Conservation (phyloP, 1,139 yeast species). For the Meyerozyma sp. region DNA sequence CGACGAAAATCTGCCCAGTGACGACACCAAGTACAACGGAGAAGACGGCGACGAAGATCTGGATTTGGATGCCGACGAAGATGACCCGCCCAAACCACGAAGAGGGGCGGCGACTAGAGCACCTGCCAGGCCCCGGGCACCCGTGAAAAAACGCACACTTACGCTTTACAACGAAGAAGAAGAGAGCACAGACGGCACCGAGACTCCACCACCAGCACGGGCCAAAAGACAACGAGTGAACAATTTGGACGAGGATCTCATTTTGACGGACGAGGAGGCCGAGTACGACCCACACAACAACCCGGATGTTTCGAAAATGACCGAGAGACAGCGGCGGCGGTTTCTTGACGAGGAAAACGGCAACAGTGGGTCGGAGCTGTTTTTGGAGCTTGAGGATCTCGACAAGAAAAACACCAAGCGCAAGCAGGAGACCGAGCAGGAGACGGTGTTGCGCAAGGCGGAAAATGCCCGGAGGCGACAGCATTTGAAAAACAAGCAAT, state of each 20-base stretch:
- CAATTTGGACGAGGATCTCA: constrained; percentile 33
- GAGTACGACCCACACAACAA: constrained; percentile 37
- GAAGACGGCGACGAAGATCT: constrained; percentile 41
- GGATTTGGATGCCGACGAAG: constrained; percentile 30
- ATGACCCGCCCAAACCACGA: constrained; percentile 7
- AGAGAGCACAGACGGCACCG: constrained; percentile 6
- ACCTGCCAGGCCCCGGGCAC: background rate
- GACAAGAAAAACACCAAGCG: constrained; percentile 37
- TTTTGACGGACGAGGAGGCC: constrained; percentile 40
- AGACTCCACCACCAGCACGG: constrained; percentile 1
- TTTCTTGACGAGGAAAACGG: constrained; percentile 28
- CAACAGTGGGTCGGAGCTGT: constrained; percentile 7
- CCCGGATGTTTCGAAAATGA: constrained; percentile 51
- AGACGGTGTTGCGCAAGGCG: constrained; percentile 72
- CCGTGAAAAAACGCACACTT: constrained; percentile 10
- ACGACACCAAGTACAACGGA: constrained; percentile 29
- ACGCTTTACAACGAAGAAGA: constrained; percentile 9
- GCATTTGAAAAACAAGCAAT: constrained; percentile 73
- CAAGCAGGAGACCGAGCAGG: constrained; percentile 65
- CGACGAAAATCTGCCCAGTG: constrained; percentile 15
- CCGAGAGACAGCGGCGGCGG: constrained; percentile 56
- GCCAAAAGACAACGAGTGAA: constrained; percentile 5
- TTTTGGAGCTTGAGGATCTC: constrained; percentile 8
- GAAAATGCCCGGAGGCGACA: constrained; percentile 87
- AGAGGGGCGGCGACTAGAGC: background rate